Evolutionary conservation across 176 grass and related monocot genomes (phyloP).

Genomic region (Eremochloa ophiuroides): DNA sequence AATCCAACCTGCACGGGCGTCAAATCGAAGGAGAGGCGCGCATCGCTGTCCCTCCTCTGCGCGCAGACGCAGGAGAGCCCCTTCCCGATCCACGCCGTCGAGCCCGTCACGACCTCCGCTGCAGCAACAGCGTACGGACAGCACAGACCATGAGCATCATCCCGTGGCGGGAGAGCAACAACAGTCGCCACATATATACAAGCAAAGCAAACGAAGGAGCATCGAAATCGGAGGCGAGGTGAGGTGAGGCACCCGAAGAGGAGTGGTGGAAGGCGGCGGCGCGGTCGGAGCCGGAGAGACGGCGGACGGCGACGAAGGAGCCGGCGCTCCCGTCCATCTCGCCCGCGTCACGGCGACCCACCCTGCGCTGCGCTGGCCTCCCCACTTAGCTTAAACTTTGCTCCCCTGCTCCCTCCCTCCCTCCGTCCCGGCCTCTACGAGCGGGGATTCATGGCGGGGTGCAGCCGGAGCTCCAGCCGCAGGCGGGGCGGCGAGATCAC

Average conservation of each 20-base stretch:
- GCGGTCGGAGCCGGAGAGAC: conserved; percentile 42
- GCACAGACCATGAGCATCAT: conserved; percentile 17
- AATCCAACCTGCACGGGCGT: conserved; percentile 70
- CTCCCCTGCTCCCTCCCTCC: neutral
- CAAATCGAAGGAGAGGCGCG: conserved; percentile 80
- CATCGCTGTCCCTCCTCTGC: conserved; percentile 83
- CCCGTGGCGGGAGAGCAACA: neutral
- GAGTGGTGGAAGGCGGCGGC: conserved; percentile 56
- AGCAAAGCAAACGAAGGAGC: neutral
- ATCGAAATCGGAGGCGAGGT: neutral
- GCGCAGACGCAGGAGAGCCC: conserved; percentile 96
- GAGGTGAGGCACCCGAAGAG: conserved; percentile 39
- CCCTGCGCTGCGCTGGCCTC: neutral
- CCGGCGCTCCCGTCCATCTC: conserved; percentile 57
- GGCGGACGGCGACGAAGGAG: conserved; percentile 59
- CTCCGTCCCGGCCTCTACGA: neutral
- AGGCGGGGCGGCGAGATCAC: conserved; percentile 4
- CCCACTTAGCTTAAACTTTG: neutral
- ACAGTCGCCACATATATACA: too few species aligned
- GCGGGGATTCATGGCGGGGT: conserved; percentile 18
- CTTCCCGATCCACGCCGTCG: conserved; percentile 94
- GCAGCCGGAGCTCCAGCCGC: neutral
- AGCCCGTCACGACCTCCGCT: conserved; percentile 85
- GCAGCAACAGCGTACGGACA: conserved; percentile 17
- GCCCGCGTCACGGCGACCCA: neutral